These are phyloP conservation scores for Capsicum baccatum DNA, from an alignment of 257 asterid genomes.

Conservation along the genomic window DNA sequence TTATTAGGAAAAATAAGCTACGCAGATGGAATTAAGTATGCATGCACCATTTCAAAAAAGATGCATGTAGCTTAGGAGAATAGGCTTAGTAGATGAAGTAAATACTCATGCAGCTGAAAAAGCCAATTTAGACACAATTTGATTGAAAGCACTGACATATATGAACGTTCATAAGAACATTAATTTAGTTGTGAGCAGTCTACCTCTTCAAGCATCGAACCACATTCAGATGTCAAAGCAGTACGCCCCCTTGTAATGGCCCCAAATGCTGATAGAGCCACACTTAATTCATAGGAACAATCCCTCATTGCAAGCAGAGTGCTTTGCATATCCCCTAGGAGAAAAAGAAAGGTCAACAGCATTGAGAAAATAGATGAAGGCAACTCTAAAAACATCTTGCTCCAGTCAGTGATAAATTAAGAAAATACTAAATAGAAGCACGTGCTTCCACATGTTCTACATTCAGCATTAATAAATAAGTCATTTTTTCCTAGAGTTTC, in stretches of 20 bases:
- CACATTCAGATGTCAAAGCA: slow-evolving; percentile 97
- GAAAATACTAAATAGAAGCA: slow-evolving; percentile 15
- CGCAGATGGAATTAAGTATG: slow-evolving; percentile 9
- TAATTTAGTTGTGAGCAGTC: slow-evolving; percentile 30
- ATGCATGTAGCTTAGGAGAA: slow-evolving; percentile 14
- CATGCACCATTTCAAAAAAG: not conserved
- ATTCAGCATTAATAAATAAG: not conserved
- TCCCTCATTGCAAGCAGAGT: slow-evolving; percentile 92
- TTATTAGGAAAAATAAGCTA: slow-evolving; percentile 16
- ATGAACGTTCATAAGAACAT: slow-evolving; percentile 23
- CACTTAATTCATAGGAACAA: slow-evolving; percentile 85
- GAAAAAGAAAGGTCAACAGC: slow-evolving; percentile 29
- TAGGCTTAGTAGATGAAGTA: slow-evolving; percentile 24
- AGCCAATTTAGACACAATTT: slow-evolving; percentile 15
- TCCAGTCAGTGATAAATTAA: not conserved
- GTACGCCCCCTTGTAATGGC: slow-evolving; percentile 76
- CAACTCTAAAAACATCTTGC: slow-evolving; percentile 26
- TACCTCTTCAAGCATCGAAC: slow-evolving; percentile 99
- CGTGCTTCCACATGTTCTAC: not conserved
- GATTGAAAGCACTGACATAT: slow-evolving; percentile 5
- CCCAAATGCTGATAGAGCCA: slow-evolving; percentile 74
- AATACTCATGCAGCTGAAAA: not conserved
- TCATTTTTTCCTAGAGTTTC: not conserved
- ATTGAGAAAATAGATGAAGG: slow-evolving; percentile 24
- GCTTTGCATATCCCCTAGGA: slow-evolving; percentile 83